Evolutionary conservation across 2,329 filamentous ascomycete genomes (phyloP), one percentile per base, ranked within the genome.

Genomic region (Salinomyces thailandicus): DNA sequence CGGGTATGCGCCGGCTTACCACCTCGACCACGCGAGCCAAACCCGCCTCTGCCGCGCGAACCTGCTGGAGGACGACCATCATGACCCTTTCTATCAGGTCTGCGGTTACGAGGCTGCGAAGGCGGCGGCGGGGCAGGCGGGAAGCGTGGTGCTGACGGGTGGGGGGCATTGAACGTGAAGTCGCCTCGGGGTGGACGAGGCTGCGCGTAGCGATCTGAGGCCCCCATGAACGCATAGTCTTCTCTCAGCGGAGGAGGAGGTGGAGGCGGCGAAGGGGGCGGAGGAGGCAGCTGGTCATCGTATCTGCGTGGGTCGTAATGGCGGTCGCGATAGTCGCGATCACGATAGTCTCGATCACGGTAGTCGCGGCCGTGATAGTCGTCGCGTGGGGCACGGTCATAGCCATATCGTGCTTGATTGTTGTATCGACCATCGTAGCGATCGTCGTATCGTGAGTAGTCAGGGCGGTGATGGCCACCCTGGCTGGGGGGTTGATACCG

Each of bases 1-100:
- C 66, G 65, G 41, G 62, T 57, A 35, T 67, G 60, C 3, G 66
- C 59, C 19, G 61, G 55, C 29, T 44, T 49, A 30, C 38, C 39
- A 15, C 49, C 36, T 29, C 39, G 35, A 13, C 33, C 31, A 19
- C 37, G 39, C 22, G 31, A 31, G 16, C 31, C 37, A 4, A 13
- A 20, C 4, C 24, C 12, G 18, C 26, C 38, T 24, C 26, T 18
- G 30, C 16, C 13, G 7, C 26, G 34, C 15, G 41, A 28, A 29
- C 33, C 31, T 16, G 9, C 8, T 7, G 27, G 11, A 30, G 27
- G 27, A 30, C 27, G 27, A n/a, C n/a, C n/a, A n/a, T n/a, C n/a
- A n/a, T n/a, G n/a, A n/a, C n/a, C n/a, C n/a, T n/a, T n/a, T 24
- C 36, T 12, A 28, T n/a, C 30, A 26, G 24, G 31, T 15, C 24